phyloP scores from a whole-genome alignment of 2,329 filamentous ascomycete species.

The Blastomyces gilchristii region DNA sequence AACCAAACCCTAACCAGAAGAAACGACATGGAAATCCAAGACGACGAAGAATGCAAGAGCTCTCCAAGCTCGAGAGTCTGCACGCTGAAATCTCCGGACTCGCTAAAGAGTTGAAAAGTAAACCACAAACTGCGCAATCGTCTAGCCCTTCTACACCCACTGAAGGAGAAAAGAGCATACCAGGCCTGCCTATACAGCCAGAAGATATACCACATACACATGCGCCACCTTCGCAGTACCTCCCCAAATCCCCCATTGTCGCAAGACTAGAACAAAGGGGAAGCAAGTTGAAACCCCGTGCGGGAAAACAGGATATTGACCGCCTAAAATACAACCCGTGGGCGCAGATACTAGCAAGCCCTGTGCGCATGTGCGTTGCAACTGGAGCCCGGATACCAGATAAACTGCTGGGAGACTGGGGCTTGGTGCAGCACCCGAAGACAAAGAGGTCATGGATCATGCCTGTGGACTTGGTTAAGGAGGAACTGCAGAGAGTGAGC shows the following conservation, averaged over 20 bases:
- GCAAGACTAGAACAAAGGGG: slow-evolving; percentile 10
- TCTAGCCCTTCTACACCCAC: background rate
- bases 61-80: background rate
- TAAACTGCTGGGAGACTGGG: slow-evolving; percentile 28
- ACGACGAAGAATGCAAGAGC: slow-evolving; percentile 2
- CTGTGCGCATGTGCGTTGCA: slow-evolving; percentile 25
- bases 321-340: slow-evolving; percentile 31
- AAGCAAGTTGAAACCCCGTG: slow-evolving; percentile 19
- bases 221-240: background rate
- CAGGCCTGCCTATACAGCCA: background rate
- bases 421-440: slow-evolving; percentile 25
- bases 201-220: background rate
- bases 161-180: background rate
- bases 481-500: slow-evolving; percentile 20
- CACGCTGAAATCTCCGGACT: background rate
- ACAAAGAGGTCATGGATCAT: slow-evolving; percentile 25
- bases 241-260: slow-evolving; percentile 6
- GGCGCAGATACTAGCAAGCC: slow-evolving; percentile 32
- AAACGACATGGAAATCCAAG: slow-evolving; percentile 5
- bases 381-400: slow-evolving; percentile 28
- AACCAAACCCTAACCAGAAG: slow-evolving; percentile 4
- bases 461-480: slow-evolving; percentile 25
- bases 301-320: slow-evolving; percentile 20
- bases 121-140: background rate
- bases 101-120: background rate